Conservation (phyloP, 345 rosid genomes). For the Camelina laxa region DNA sequence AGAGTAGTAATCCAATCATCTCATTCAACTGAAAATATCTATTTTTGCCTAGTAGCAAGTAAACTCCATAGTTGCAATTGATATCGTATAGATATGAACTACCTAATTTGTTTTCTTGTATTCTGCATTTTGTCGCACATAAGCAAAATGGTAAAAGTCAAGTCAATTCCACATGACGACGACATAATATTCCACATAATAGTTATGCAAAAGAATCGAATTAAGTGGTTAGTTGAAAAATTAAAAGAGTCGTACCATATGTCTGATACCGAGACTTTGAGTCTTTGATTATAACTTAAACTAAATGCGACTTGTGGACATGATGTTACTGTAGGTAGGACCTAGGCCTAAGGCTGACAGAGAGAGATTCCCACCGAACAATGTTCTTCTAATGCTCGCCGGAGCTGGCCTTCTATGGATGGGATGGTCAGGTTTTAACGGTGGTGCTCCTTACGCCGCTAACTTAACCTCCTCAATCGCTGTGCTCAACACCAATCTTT, state of each 20-base stretch:
- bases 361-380: conserved; percentile 94
- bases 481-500: conserved; percentile 75
- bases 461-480: conserved; percentile 73
- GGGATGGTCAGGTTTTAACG: conserved; percentile 99
- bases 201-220: not conserved
- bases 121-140: not conserved
- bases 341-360: conserved; percentile 78
- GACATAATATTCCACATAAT: conserved; percentile 9
- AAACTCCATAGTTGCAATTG: no score
- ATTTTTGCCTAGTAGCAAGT: not conserved
- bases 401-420: conserved; percentile 94
- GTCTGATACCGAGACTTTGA: not conserved
- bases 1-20: not conserved
- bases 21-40: not conserved
- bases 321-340: conserved; percentile 64
- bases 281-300: not conserved
- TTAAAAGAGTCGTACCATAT: conserved; percentile 14
- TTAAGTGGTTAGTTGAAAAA: conserved; percentile 16
- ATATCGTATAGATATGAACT: not conserved
- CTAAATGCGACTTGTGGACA: not conserved
- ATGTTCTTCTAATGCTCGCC: conserved; percentile 87
- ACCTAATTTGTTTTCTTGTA: not conserved
- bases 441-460: conserved; percentile 94
- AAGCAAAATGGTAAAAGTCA: conserved; percentile 24
- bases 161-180: conserved; percentile 31